A percentile compares a stretch with the other conserved stretches of the same genome.
Conservation (phyloP, 257 asterid genomes). For the Hygrophila difformis region DNA sequence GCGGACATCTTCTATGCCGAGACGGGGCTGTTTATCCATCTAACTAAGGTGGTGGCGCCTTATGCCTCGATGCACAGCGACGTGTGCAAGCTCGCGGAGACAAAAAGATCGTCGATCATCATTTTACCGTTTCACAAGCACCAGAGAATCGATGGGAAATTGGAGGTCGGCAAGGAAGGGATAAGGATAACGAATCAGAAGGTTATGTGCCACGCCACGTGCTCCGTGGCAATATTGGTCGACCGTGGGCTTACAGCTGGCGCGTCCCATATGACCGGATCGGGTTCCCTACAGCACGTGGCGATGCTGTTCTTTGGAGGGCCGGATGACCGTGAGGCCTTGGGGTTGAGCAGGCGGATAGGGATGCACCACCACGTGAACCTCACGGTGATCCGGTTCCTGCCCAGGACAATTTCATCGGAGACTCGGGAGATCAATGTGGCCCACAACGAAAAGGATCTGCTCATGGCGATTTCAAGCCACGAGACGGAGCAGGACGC, state of each 20-base stretch:
- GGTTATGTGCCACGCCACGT: conserved; percentile 69
- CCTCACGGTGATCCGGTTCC: conserved; percentile 81
- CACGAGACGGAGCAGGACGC: too few species aligned
- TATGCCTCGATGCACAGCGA: conserved; percentile 56
- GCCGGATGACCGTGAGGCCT: conserved; percentile 91
- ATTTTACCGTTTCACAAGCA: conserved; percentile 92
- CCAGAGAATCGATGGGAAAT: conserved; percentile 90
- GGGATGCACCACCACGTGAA: conserved; percentile 81
- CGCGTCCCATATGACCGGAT: conserved; percentile 23
- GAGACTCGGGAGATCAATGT: conserved; percentile 47
- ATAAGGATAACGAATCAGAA: conserved; percentile 76
- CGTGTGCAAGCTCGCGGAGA: conserved; percentile 61
- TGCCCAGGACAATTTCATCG: conserved; percentile 30
- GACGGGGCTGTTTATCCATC: conserved; percentile 65
- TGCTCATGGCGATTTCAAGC: conserved; percentile 61
- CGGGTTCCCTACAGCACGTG: conserved; percentile 65
- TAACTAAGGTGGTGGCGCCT: conserved; percentile 65
- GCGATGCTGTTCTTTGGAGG: conserved; percentile 91
- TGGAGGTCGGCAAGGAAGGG: conserved; percentile 87
- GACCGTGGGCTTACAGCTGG: conserved; percentile 87
- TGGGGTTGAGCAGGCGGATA: conserved; percentile 83
- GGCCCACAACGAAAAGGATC: conserved; percentile 48
- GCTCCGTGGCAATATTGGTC: conserved; percentile 78
- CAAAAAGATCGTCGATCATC: conserved; percentile 61
- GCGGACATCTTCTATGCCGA: conserved; percentile 69